These are phyloP conservation scores for Aspergillus quadrilineatus DNA, from an alignment of 2,329 filamentous ascomycete species.

Conservation along the genomic window DNA sequence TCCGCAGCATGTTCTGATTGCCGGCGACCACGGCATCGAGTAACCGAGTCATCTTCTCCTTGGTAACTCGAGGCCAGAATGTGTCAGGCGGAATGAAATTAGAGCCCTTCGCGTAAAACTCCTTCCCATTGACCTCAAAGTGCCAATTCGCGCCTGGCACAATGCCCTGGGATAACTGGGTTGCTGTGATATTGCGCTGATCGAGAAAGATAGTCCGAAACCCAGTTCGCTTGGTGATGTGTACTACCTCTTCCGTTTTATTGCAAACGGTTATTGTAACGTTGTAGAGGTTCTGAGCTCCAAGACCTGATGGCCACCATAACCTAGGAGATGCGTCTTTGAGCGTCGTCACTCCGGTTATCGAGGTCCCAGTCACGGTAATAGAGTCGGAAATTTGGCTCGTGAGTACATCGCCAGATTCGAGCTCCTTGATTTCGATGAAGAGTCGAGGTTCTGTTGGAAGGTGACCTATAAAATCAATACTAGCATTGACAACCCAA, in stretches of 20 bases:
- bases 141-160: slow-evolving; percentile 62
- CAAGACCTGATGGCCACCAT: slow-evolving; percentile 63
- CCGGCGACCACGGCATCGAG: slow-evolving; percentile 57
- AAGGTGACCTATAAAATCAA: slow-evolving; percentile 56
- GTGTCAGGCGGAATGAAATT: slow-evolving; percentile 64
- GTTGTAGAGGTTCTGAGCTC: slow-evolving; percentile 58
- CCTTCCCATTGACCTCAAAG: slow-evolving; percentile 64
- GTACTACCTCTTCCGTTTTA: slow-evolving; percentile 40
- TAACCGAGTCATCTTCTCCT: slow-evolving; percentile 51
- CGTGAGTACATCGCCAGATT: slow-evolving; percentile 41
- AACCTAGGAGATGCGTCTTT: slow-evolving; percentile 49
- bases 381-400: slow-evolving; percentile 43
- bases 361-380: slow-evolving; percentile 41
- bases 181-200: slow-evolving; percentile 53
- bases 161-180: slow-evolving; percentile 55
- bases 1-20: slow-evolving; percentile 64
- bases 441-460: slow-evolving; percentile 46
- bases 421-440: slow-evolving; percentile 48
- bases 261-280: slow-evolving; percentile 51
- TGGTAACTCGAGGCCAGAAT: slow-evolving; percentile 62
- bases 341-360: slow-evolving; percentile 52
- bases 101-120: slow-evolving; percentile 64
- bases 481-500: slow-evolving; percentile 62
- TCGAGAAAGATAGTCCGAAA: slow-evolving; percentile 65
- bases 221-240: slow-evolving; percentile 55